Evolutionary conservation across 2,329 filamentous ascomycete genomes (phyloP), one percentile per base, ranked within the genome.

Genomic region (Aspergillus thermomutatus): DNA sequence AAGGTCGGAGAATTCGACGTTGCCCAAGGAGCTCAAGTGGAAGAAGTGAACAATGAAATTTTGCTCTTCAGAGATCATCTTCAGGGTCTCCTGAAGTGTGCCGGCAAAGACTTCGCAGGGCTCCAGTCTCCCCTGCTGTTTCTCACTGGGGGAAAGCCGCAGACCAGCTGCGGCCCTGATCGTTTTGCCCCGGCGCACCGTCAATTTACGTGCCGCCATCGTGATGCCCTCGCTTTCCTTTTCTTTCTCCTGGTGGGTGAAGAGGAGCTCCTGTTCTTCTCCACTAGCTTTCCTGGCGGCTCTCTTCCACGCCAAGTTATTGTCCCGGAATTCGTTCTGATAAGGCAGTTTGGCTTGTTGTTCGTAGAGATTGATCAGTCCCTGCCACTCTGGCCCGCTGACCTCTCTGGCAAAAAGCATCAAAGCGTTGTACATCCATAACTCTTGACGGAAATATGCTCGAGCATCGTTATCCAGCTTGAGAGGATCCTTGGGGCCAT

Each of bases 31-130:
- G n/a, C 89, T 90, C 26, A 94, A 86, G 66, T 97, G 93, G 82
- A 97, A 97, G 73, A 97, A 94, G 65, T 96, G 91, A n/a, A 96
- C 87, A 50, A 97, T 81, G 70, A 97, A 99, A 70, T 97, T 97
- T 72, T 99, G 93, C 75, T 99, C 94, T 72, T 93, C 92, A 64
- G 91, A 87, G 57, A 97, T 87, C 55, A 96, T 82, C 5, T 89
- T 90, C 47, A 92, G 78, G 61, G 94, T 84, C 66, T 97, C 91
- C 56, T 94, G 89, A 59, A 97, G 77, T 11, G 91, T 86, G 40
- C 87, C 87, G 0, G 85, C 82, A 73, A 97, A 96, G 2, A 91
- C 86, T 73, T 96, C 92, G 64, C 87, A 93, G 0, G 90, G 86
- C 63, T 89, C 82, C 56, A 89, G 83, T 65, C 86, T 85, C 53